Base-by-base conservation (phyloP, 2,329 filamentous ascomycete genomes). In the Lomentospora prolificans region DNA sequence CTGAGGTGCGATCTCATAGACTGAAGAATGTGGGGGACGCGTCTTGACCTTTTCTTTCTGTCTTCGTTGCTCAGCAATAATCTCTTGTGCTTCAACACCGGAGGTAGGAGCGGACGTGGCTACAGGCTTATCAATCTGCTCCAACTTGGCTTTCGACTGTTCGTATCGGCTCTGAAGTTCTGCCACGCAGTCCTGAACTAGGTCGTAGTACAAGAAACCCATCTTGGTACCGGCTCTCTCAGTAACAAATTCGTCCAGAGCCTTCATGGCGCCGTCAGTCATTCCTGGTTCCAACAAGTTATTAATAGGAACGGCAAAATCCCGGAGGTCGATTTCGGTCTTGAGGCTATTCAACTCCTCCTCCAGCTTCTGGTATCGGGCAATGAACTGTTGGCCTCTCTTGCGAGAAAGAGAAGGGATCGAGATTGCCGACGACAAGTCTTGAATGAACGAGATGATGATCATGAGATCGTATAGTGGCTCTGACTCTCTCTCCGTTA, bases 31-130 rank as follows among this genome's bases (percentile, higher is more conserved):
- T 0, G 62, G 56, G 3, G 68, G 71, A 0, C 74, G 70, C 0
- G 73, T 76, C 64, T 76, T 78, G 46, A 72, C 66, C 57, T 76
- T 78, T 41, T 70, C 57, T 22, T 61, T 67, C 46, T 70, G 62
- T 55, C 73, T 63, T 1, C 72, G 57, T 8, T 57, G 59, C 1
- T 64, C 27, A 19, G 67, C 64, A 4, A 48, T 50, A 0, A 61
- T 48, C 25, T 65, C 56, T 3, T 61, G 46, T 1, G 60, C 31
- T 5, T 64, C 58, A 0, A 57, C n/a, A 0, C 62, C 57, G 4
- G 62, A 33, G 0, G 64, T 60, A 1, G 64, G 55, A 9, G 60
- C 61, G 14, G 65, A 8, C 1, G 46, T 52, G 1, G 50, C 56
- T 3, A 27, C 9, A 6, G 51, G 14, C 0, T 51, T 61, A 0